A percentile compares a stretch with the other conserved stretches of the same genome.
These are phyloP conservation scores for Metarhizium anisopliae DNA, from an alignment of 2,329 filamentous ascomycete species.

Conservation along the genomic window DNA sequence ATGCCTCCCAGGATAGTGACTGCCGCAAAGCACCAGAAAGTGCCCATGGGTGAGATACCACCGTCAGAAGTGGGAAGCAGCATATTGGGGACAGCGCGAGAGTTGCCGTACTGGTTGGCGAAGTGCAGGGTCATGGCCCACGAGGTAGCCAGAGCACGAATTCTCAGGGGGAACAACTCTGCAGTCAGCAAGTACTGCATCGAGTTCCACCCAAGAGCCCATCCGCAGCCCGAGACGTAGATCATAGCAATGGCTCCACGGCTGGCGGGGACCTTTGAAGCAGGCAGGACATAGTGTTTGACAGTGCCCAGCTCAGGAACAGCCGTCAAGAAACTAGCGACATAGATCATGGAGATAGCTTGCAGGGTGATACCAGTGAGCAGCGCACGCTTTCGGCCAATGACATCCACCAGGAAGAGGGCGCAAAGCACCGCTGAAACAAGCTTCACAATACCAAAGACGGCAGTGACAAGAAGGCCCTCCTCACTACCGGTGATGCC, in stretches of 20 bases:
- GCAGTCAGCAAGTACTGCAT: constrained; percentile 74
- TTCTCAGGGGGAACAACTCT: constrained; percentile 67
- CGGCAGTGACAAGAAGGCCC: constrained; percentile 62
- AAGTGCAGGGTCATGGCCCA: constrained; percentile 74
- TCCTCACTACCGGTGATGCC: constrained; percentile 61
- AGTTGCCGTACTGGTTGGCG: constrained; percentile 69
- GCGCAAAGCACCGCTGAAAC: constrained; percentile 58
- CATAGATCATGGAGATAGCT: constrained; percentile 51
- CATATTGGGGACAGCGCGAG: constrained; percentile 67
- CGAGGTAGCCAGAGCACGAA: constrained; percentile 61
- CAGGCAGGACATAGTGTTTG: constrained; percentile 37
- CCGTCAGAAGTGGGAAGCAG: constrained; percentile 41
- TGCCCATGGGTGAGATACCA: constrained; percentile 52
- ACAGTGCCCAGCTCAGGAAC: constrained; percentile 48
- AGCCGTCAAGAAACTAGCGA: constrained; percentile 52
- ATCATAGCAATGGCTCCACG: constrained; percentile 66
- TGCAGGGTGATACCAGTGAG: constrained; percentile 53
- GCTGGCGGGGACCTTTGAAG: constrained; percentile 44
- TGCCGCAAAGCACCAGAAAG: constrained; percentile 67
- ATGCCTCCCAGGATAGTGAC: constrained; percentile 58
- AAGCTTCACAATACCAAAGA: constrained; percentile 71
- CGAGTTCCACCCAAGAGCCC: constrained; percentile 65
- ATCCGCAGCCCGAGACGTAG: constrained; percentile 59
- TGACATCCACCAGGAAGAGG: constrained; percentile 69
- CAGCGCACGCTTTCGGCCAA: constrained; percentile 63